Base-by-base conservation (phyloP, 352 stramenopile genomes). In the Globisporangium camurandrum region DNA sequence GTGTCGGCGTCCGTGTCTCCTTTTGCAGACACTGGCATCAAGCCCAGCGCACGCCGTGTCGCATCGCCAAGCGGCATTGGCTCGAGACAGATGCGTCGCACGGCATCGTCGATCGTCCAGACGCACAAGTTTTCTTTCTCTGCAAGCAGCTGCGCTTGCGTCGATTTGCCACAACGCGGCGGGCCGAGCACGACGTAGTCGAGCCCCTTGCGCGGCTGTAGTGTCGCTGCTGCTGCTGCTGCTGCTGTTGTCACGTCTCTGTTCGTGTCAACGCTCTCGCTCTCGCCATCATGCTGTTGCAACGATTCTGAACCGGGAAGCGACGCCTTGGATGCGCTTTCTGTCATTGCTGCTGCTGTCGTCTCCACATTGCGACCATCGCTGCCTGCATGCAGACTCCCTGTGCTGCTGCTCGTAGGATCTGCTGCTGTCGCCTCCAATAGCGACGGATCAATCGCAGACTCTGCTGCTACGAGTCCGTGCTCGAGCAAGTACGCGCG, bases 181-280 rank as follows among this genome's bases (percentile, higher is more conserved):
- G 87, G 85, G 0, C 88, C 87, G 5, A 94, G 41, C 16, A 97
- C 47, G 47, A 96, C 61, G 52, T 93, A 88, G 52, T 97, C 86
- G 20, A 77, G 45, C 10, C 68, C 77, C 26, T 57, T 75, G 33
- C 75, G 64, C 27, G 30, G 46, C n/a, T 27, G 8, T n/a, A 27
- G 3, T 19, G 19, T 23, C 33, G 39, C 45, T 1, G 3, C 20
- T 17, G 23, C n/a, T 10, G 46, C 10, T 16, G 27, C 20, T 24
- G 23, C n/a, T 17, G n/a, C 14, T n/a, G n/a, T n/a, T n/a, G n/a
- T n/a, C n/a, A n/a, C n/a, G n/a, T n/a, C n/a, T n/a, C n/a, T n/a
- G n/a, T n/a, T n/a, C n/a, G n/a, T n/a, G n/a, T n/a, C n/a, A n/a
- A n/a, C n/a, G n/a, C n/a, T n/a, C n/a, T n/a, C n/a, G 19, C 12